A percentile compares a stretch with the other conserved stretches of the same genome.
phyloP scores from a whole-genome alignment of 192 early-diverging fungal species.

The Haplosporangium gracile region DNA sequence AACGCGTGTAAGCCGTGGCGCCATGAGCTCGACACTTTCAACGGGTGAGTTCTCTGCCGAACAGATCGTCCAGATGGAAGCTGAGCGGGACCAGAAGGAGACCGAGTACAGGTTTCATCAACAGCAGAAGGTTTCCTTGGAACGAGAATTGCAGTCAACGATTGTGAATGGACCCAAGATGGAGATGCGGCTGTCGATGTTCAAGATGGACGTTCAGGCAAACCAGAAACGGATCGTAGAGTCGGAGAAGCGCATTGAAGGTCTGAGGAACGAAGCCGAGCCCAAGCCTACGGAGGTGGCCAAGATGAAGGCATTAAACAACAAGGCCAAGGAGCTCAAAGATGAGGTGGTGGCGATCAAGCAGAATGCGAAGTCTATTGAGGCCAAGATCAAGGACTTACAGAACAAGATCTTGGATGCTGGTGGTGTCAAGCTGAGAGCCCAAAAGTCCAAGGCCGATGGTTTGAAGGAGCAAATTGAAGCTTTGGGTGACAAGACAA shows the following conservation, averaged over 20 bases:
- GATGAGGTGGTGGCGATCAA: slow-evolving; percentile 65
- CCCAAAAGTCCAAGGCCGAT: slow-evolving; percentile 89
- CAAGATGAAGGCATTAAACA: slow-evolving; percentile 65
- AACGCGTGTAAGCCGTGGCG: slow-evolving; percentile 77
- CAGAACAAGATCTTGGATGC: slow-evolving; percentile 93
- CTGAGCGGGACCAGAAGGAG: slow-evolving; percentile 72
- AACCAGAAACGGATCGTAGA: slow-evolving; percentile 76
- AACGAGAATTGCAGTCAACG: slow-evolving; percentile 62
- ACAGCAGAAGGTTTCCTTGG: slow-evolving; percentile 54
- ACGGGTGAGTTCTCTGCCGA: slow-evolving; percentile 68
- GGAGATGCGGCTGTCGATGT: slow-evolving; percentile 73
- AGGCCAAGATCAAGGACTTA: slow-evolving; percentile 82
- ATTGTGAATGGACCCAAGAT: slow-evolving; percentile 68
- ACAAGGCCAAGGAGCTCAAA: slow-evolving; percentile 61
- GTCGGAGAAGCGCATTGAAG: slow-evolving; percentile 73
- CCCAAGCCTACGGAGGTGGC: slow-evolving; percentile 67
- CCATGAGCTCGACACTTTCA: slow-evolving; percentile 87
- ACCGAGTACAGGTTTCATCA: slow-evolving; percentile 63
- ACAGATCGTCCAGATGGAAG: slow-evolving; percentile 68
- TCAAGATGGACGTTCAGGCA: slow-evolving; percentile 81
- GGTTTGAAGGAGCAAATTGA: slow-evolving; percentile 84
- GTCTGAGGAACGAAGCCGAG: slow-evolving; percentile 63
- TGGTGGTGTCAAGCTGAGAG: slow-evolving; percentile 88
- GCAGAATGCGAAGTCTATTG: slow-evolving; percentile 71
- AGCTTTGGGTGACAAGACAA: slow-evolving; percentile 72